Evolutionary conservation across 1,284 basidiomycete genomes (phyloP), one percentile per base, ranked within the genome.

Genomic region (Malassezia dermatis): DNA sequence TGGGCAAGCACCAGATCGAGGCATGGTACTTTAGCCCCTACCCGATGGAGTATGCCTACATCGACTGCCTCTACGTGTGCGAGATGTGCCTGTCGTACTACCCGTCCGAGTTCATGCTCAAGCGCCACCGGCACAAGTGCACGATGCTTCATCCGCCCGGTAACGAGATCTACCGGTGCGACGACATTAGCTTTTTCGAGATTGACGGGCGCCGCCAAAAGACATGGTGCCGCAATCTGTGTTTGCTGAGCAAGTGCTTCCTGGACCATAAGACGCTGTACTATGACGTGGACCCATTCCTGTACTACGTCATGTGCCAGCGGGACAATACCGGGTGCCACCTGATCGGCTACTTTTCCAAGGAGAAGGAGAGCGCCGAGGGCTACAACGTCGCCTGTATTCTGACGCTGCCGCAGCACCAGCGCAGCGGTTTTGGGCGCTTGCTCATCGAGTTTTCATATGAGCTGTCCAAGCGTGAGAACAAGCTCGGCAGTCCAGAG

Each of bases 21-120:
- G 86, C 91, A 8, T 99, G 94, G 94, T 99, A 98, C 78, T 98
- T 98, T 79, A 90, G 88, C 68, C 93, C 94, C 6, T 98, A 98
- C 78, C 94, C 94, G 5, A 84, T 89, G 77, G 94, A 98, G 78
- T 98, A 88, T 78, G 89, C 93, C 35, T 86, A 98, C 76, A 83
- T 94, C 28, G 89, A 91, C 24, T 80, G 91, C 59, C 81, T 98
- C 44, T 96, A 91, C 80, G 84, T 99, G 73, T 99, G 94, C 83
- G 94, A 99, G 78, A 95, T 94, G 84, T 99, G 94, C 54, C 56
- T 74, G 3, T 62, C 59, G 13, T 73, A 72, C 66, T 73, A 64
- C 45, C 64, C 65, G 0, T 65, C 65, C 10, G 55, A 62, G 10
- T 61, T 60, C 35, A 53, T 57, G 6, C 58, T 71, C 30, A 59